A percentile compares a stretch with the other conserved stretches of the same genome.
These are phyloP conservation scores for Auricularia auricula-judae DNA, from an alignment of 768 basidiomycete genomes.

Conservation along the genomic window DNA sequence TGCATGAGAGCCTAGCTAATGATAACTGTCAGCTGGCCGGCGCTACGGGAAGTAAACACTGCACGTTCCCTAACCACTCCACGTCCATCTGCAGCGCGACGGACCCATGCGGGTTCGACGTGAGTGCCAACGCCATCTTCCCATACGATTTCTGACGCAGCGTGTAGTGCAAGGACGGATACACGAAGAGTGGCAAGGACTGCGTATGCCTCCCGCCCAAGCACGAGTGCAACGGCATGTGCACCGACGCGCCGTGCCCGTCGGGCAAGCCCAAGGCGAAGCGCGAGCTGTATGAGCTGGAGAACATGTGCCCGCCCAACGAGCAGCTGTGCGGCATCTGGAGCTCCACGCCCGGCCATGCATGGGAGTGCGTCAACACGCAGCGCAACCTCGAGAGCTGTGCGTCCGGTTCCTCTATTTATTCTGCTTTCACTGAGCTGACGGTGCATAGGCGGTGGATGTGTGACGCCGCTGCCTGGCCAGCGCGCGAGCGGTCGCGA, in stretches of 20 bases:
- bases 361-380: slow-evolving; percentile 42
- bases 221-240: slow-evolving; percentile 39
- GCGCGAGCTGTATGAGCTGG: slow-evolving; percentile 7
- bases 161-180: slow-evolving; percentile 1
- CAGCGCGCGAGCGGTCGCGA: slow-evolving; percentile 30
- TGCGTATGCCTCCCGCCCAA: slow-evolving; percentile 34
- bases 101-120: slow-evolving; percentile 34
- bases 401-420: slow-evolving; percentile 18
- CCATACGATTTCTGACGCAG: slow-evolving; percentile 11
- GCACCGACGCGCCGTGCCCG: slow-evolving; percentile 12
- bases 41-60: slow-evolving; percentile 12
- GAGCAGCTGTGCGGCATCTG: slow-evolving; percentile 33
- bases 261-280: slow-evolving; percentile 6
- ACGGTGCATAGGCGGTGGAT: slow-evolving; percentile 34
- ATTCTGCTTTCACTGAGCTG: not conserved
- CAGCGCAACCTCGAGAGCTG: slow-evolving; percentile 41
- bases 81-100: slow-evolving; percentile 23
- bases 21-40: slow-evolving; percentile 15
- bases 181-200: slow-evolving; percentile 9
- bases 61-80: slow-evolving; percentile 31
- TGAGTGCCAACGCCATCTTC: slow-evolving; percentile 27
- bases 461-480: slow-evolving; percentile 22
- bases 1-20: too few species aligned
- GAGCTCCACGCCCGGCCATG: slow-evolving; percentile 13
- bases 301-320: slow-evolving; percentile 25